Conservation (phyloP, 768 basidiomycete species). For the Hygrophoropsis aurantiaca region DNA sequence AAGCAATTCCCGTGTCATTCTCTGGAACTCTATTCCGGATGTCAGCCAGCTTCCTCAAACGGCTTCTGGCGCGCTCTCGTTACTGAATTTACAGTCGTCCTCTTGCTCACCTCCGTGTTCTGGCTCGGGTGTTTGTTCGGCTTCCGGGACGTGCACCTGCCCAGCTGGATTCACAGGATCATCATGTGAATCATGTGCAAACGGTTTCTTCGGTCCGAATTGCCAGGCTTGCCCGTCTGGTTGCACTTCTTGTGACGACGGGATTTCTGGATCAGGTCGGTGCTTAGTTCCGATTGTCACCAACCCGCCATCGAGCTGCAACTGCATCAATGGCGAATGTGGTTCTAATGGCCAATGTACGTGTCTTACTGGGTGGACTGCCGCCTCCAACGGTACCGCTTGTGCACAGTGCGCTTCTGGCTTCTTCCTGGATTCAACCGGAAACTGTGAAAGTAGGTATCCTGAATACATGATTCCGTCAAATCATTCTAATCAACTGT, state of each 20-base stretch:
- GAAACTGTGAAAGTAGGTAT: conserved; percentile 68
- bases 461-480: not conserved
- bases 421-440: conserved; percentile 69
- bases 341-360: conserved; percentile 64
- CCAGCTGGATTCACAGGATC: conserved; percentile 72
- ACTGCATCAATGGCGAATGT: conserved; percentile 83
- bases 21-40: conserved; percentile 83
- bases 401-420: conserved; percentile 76
- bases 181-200: conserved; percentile 75
- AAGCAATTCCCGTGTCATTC: conserved; percentile 56
- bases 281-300: conserved; percentile 55
- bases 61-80: conserved; percentile 47
- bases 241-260: conserved; percentile 75
- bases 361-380: conserved; percentile 78
- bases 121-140: conserved; percentile 67
- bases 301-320: conserved; percentile 66
- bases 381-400: conserved; percentile 66
- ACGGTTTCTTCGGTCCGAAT: conserved; percentile 72
- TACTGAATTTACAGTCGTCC: conserved; percentile 72
- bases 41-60: conserved; percentile 61
- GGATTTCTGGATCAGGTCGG: conserved; percentile 72
- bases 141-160: conserved; percentile 71
- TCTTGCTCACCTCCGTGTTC: conserved; percentile 78
- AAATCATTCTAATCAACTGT: too few species aligned
- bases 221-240: conserved; percentile 71